Conservation (phyloP, 139 green algal species). For the Chlamydomonas sp. region DNA sequence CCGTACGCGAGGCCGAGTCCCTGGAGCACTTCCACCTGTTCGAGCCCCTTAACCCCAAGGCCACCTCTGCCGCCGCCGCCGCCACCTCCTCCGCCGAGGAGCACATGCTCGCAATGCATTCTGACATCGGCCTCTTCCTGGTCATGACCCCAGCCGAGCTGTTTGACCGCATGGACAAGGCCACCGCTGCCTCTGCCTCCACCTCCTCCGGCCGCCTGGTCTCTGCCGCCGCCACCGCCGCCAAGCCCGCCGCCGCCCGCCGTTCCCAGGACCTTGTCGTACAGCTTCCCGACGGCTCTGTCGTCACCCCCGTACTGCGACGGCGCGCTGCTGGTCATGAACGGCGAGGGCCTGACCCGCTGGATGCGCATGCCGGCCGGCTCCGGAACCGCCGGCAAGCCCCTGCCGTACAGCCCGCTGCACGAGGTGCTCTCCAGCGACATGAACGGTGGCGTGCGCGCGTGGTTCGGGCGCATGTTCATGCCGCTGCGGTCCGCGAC, state of each 20-base stretch:
- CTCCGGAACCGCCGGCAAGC: background rate
- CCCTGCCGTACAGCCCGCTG: constrained; percentile 5
- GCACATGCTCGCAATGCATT: constrained; percentile 28
- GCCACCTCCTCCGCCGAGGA: background rate
- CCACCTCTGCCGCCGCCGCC: background rate
- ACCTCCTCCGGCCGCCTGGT: background rate
- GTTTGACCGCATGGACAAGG: background rate
- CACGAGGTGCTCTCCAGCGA: constrained; percentile 39
- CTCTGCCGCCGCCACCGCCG: background rate
- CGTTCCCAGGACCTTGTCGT: background rate
- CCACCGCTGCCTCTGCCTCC: background rate
- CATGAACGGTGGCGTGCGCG: constrained; percentile 4
- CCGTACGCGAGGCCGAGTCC: constrained; percentile 13
- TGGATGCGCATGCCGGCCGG: constrained; percentile 25
- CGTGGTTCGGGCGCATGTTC: constrained; percentile 53
- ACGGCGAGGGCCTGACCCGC: constrained; percentile 33
- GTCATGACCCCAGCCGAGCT: constrained; percentile 46
- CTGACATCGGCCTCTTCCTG: constrained; percentile 47
- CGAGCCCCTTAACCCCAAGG: background rate
- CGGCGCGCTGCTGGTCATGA: constrained; percentile 45
- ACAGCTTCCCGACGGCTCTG: background rate
- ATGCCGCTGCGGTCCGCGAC: constrained; percentile 1
- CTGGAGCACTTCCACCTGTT: constrained; percentile 51
- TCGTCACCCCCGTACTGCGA: constrained; percentile 10
- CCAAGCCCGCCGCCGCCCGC: background rate